A percentile compares a stretch with the other conserved stretches of the same genome.
These are phyloP conservation scores for Coemansia sp. DNA, from an alignment of 192 early-diverging fungal genomes.

Conservation along the genomic window DNA sequence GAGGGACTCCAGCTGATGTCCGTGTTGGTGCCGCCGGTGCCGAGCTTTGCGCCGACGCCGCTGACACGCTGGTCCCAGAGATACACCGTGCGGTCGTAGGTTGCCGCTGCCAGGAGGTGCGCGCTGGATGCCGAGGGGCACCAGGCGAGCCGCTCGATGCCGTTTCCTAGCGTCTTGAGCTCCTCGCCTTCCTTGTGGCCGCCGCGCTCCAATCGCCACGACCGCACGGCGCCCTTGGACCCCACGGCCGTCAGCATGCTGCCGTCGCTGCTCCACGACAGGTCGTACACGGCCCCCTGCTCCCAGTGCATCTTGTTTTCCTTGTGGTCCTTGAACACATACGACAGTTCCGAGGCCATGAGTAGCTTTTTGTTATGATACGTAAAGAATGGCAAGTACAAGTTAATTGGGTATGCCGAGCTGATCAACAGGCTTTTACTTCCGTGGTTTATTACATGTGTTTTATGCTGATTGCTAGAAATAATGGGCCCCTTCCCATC, in stretches of 20 bases:
- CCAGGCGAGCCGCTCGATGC: constrained; percentile 43
- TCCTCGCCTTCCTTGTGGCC: constrained; percentile 53
- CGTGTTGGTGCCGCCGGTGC: constrained; percentile 16
- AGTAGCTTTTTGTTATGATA: neutral
- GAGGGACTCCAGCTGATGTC: constrained; percentile 42
- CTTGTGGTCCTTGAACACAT: constrained; percentile 19
- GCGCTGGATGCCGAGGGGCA: constrained; percentile 23
- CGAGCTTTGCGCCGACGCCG: constrained; percentile 8
- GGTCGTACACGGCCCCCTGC: constrained; percentile 37
- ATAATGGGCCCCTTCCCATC: too few species aligned
- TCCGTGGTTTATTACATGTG: too few species aligned
- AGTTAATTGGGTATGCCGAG: too few species aligned
- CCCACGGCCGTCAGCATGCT: constrained; percentile 36
- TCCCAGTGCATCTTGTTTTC: constrained; percentile 46
- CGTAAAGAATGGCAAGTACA: neutral
- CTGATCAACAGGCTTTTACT: too few species aligned
- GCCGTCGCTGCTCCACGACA: constrained; percentile 53
- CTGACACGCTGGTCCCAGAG: constrained; percentile 38
- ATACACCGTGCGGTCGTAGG: constrained; percentile 31
- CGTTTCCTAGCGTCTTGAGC: constrained; percentile 19
- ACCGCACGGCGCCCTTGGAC: constrained; percentile 27
- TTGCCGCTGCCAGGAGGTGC: constrained; percentile 28
- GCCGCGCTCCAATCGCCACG: constrained; percentile 42
- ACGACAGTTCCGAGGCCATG: neutral
- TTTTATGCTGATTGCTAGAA: neutral